Evolutionary conservation across 768 basidiomycete species (phyloP).

Genomic region (Cystofilobasidium bisporidii): DNA sequence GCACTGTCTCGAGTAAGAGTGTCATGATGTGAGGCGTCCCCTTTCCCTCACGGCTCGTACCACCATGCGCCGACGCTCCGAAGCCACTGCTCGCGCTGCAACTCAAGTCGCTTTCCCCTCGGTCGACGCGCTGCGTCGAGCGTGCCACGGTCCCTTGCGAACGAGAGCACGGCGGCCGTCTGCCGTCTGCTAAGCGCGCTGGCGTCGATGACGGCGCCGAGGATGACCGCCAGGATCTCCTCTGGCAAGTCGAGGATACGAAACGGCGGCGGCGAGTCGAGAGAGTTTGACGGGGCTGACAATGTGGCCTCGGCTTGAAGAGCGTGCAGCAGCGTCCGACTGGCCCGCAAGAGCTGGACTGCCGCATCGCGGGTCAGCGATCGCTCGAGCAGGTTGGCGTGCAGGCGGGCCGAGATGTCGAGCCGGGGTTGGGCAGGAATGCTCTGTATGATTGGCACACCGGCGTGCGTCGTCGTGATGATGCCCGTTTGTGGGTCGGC

Average conservation of each 20-base stretch:
- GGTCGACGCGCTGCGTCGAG: background rate
- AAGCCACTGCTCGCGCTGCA: background rate
- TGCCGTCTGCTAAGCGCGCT: conserved; percentile 12
- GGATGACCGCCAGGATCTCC: conserved; percentile 8
- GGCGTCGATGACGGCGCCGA: background rate
- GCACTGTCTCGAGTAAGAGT: too few species aligned
- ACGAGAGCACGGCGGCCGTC: background rate
- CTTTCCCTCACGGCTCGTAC: background rate
- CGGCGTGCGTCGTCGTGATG: background rate
- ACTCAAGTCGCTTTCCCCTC: background rate
- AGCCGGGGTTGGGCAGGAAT: background rate
- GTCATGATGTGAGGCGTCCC: background rate
- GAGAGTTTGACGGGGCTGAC: background rate
- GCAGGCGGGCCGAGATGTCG: conserved; percentile 2
- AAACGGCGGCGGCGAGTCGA: background rate
- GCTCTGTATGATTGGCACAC: background rate
- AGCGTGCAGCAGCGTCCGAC: conserved; percentile 5
- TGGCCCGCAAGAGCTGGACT: background rate
- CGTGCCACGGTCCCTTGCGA: background rate
- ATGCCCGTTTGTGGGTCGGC: background rate
- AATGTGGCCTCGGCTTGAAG: background rate
- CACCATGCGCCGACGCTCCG: conserved; percentile 5
- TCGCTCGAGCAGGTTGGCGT: conserved; percentile 1
- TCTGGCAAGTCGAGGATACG: conserved; percentile 8
- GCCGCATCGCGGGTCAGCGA: conserved; percentile 7